phyloP scores from a whole-genome alignment of 2,329 filamentous ascomycete genomes.

The Pseudogymnoascus sp. region DNA sequence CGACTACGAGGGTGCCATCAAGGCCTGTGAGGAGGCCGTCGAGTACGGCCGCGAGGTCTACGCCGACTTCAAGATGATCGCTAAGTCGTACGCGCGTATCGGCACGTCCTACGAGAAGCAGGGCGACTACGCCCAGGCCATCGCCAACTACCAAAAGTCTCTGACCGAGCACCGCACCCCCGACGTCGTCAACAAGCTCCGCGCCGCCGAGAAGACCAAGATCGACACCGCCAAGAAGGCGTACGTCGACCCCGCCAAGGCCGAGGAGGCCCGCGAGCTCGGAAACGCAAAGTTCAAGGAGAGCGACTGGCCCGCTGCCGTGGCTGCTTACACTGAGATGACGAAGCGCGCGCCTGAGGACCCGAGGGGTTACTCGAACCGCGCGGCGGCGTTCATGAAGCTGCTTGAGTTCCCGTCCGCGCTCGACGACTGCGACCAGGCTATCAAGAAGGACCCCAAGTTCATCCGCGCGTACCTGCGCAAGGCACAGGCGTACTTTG shows the following conservation, averaged over 20 bases:
- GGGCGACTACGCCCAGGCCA: constrained; percentile 68
- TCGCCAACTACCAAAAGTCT: constrained; percentile 86
- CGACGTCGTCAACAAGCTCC: constrained; percentile 86
- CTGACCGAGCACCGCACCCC: constrained; percentile 95
- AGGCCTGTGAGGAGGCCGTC: constrained; percentile 78
- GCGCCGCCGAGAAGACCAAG: constrained; percentile 81
- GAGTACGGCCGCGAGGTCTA: constrained; percentile 83
- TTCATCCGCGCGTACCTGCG: constrained; percentile 96
- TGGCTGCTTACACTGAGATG: constrained; percentile 94
- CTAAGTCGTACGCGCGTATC: constrained; percentile 96
- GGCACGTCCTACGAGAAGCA: constrained; percentile 89
- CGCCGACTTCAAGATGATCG: constrained; percentile 96
- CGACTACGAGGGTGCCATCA: constrained; percentile 80
- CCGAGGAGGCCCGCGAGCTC: constrained; percentile 88
- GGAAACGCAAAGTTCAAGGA: constrained; percentile 98
- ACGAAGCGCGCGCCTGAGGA: constrained; percentile 90
- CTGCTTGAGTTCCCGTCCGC: constrained; percentile 91
- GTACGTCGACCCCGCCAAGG: constrained; percentile 85
- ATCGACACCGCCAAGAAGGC: constrained; percentile 64
- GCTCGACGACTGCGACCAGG: constrained; percentile 82
- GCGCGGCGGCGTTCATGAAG: constrained; percentile 93
- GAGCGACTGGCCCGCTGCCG: constrained; percentile 87
- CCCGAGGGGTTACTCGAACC: constrained; percentile 92
- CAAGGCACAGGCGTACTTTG: constrained; percentile 90
- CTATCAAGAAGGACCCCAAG: constrained; percentile 81